A percentile compares a stretch with the other conserved stretches of the same genome.
phyloP scores from a whole-genome alignment of 805 yeast species.

The Saturnispora serradocipensis region DNA sequence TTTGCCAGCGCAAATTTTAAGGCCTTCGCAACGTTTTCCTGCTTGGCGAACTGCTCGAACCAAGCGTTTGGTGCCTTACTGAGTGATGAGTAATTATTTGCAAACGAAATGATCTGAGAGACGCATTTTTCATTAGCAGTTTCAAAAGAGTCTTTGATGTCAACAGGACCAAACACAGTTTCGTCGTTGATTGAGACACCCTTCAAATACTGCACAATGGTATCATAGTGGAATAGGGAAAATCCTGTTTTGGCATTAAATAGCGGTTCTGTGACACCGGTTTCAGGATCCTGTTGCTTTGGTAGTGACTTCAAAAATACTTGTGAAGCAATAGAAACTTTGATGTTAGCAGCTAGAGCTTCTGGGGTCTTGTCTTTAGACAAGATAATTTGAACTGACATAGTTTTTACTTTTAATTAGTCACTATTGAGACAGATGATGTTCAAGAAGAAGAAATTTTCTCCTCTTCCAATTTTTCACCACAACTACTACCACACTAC shows the following conservation, averaged over 20 bases:
- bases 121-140: slow-evolving; percentile 31
- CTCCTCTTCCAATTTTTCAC: background rate
- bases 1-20: slow-evolving; percentile 37
- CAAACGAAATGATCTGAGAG: slow-evolving; percentile 48
- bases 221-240: slow-evolving; percentile 54
- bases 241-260: slow-evolving; percentile 32
- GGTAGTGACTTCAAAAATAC: slow-evolving; percentile 7
- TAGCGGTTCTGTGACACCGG: background rate
- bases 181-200: slow-evolving; percentile 23
- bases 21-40: slow-evolving; percentile 36
- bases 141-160: slow-evolving; percentile 37
- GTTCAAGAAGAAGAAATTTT: background rate
- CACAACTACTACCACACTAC: background rate
- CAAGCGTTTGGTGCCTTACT: slow-evolving; percentile 22
- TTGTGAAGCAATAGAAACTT: slow-evolving; percentile 27
- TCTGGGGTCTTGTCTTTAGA: slow-evolving; percentile 9
- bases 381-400: slow-evolving; percentile 20
- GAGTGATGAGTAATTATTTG: slow-evolving; percentile 43
- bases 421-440: background rate
- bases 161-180: slow-evolving; percentile 38
- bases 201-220: slow-evolving; percentile 57
- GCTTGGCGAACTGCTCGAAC: slow-evolving; percentile 33
- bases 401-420: background rate
- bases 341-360: slow-evolving; percentile 33
- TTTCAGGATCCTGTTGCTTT: background rate